Base-by-base conservation (phyloP, 257 asterid species). In the Hygrophila difformis region DNA sequence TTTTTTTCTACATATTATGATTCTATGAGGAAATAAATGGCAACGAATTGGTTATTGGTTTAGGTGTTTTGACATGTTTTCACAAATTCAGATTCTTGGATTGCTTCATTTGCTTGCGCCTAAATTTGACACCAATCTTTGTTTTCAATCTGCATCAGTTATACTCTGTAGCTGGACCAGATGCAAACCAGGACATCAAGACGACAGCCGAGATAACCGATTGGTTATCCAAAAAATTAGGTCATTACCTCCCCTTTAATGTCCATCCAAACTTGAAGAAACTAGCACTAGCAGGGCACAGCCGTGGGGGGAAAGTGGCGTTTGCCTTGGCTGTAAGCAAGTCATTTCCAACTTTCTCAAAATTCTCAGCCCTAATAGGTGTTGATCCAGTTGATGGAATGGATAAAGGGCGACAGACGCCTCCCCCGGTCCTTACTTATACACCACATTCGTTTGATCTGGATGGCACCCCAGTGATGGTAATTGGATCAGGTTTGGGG, bases 251-350 rank as follows among this genome's bases (percentile, higher is more conserved):
- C 56, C 97, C 95, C 6, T 35, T 78, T 13, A 12, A 69, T 8
- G 81, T 84, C 2, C 59, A 59, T 15, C 89, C 95, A 9, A 57
- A 81, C 64, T 34, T 81, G 18, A 37, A 15, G 1, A 76, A 75
- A 48, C 64, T 88, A 12, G 95, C 56, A 5, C 69, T 88, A 12
- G 73, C 84, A 1, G 97, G 95, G 37, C 97, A 88, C 41, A 88
- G 97, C 18, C 78, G 97, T 0, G 95, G 97, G 3, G 97, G 87
- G 10, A 88, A 88, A 63, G 95, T 72, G 2, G 93, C 89, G 1
- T 88, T 88, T 29, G 94, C 71, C 5, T 37, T 74, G 6, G 74
- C 84, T 19, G 74, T 81, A 19, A 31, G 23, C 1, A 71, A 72
- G 24, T n/a, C 57, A 46, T 49, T 26, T 38, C 6, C 49, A 1